Percentiles rank a stretch among this genome's conserved stretches.
Conservation (phyloP, 139 green algal species). For the Raphidocelis subcapitata region DNA sequence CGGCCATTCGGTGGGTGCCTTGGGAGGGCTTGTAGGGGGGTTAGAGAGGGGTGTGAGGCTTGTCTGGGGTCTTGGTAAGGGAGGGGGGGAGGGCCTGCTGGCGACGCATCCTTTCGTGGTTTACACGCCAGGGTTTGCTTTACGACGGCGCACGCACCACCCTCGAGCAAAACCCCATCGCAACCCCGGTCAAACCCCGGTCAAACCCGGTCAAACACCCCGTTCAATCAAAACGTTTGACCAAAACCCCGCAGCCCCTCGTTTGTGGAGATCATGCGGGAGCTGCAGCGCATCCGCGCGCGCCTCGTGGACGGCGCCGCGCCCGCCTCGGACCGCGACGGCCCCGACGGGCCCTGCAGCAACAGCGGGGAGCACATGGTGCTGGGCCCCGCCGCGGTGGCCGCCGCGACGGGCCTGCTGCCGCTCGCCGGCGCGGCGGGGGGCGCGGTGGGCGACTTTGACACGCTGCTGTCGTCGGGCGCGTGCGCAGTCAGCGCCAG, state of each 20-base stretch:
- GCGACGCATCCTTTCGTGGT: not conserved
- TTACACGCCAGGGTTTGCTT: too few species aligned
- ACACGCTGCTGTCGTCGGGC: too few species aligned
- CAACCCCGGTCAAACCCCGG: not conserved
- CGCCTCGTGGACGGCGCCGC: too few species aligned
- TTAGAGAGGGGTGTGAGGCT: not conserved
- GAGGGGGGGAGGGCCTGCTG: not conserved
- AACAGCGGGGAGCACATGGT: too few species aligned
- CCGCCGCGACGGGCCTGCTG: too few species aligned
- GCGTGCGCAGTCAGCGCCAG: too few species aligned
- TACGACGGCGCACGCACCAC: not conserved
- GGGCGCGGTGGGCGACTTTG: too few species aligned
- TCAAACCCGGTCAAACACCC: not conserved
- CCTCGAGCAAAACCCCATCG: not conserved
- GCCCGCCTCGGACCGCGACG: too few species aligned
- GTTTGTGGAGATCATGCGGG: constrained; percentile 22
- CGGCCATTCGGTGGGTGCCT: constrained; percentile 29
- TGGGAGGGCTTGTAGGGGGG: too few species aligned
- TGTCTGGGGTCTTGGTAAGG: not conserved
- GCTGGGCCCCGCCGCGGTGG: too few species aligned
- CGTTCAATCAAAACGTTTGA: not conserved
- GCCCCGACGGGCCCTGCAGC: too few species aligned
- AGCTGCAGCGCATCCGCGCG: constrained; percentile 32
- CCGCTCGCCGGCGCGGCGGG: too few species aligned
- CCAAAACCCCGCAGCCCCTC: constrained; percentile 6